Evolutionary conservation across 2,329 filamentous ascomycete genomes (phyloP).

Genomic region (Aulographum hederae): DNA sequence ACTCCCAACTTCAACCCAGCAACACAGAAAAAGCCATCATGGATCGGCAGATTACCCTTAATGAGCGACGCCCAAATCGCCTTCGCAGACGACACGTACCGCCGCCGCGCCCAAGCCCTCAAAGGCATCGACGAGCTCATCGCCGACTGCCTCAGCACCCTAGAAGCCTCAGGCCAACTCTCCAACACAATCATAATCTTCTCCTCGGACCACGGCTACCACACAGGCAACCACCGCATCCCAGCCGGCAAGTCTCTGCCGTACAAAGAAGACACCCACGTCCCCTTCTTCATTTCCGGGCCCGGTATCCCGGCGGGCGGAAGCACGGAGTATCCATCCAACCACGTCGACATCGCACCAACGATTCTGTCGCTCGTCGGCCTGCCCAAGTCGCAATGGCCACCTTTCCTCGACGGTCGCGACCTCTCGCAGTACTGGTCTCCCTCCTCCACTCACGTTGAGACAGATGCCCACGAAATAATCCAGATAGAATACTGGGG

Average conservation of each 20-base stretch:
- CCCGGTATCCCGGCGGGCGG: conserved; percentile 14
- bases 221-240: conserved; percentile 20
- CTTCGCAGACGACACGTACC: conserved; percentile 35
- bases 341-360: conserved; percentile 21
- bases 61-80: conserved; percentile 24
- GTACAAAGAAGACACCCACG: conserved; percentile 21
- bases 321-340: conserved; percentile 16
- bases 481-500: conserved; percentile 25
- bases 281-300: conserved; percentile 20
- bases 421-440: conserved; percentile 13
- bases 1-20: too few species aligned
- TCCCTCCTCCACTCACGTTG: conserved; percentile 5
- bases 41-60: too few species aligned
- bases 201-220: conserved; percentile 21
- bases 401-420: conserved; percentile 16
- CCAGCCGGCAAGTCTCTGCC: conserved; percentile 20
- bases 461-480: conserved; percentile 13
- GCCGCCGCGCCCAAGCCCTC: conserved; percentile 28
- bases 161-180: conserved; percentile 23
- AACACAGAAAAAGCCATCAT: too few species aligned
- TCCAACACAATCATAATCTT: conserved; percentile 28
- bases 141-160: conserved; percentile 22
- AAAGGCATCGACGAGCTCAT: conserved; percentile 38
- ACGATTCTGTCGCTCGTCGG: conserved; percentile 17
- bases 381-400: conserved; percentile 7